These are phyloP conservation scores for Colletotrichum sojae DNA, from an alignment of 2,329 filamentous ascomycete genomes.

Conservation along the genomic window DNA sequence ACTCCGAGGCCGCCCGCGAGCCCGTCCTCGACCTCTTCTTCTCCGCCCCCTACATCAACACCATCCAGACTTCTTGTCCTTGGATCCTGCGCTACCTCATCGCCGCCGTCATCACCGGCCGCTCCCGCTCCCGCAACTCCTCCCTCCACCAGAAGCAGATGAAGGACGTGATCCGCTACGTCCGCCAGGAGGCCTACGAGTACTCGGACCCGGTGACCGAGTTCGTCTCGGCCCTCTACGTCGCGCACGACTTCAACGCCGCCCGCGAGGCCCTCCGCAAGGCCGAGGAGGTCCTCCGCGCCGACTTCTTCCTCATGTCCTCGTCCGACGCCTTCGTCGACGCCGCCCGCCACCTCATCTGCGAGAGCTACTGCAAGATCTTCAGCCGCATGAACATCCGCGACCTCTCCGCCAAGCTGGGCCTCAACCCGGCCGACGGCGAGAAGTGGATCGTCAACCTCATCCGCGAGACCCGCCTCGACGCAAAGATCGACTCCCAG, in stretches of 20 bases:
- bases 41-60: constrained; percentile 98
- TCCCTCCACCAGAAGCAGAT: constrained; percentile 96
- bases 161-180: constrained; percentile 95
- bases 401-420: constrained; percentile 92
- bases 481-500: constrained; percentile 99
- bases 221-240: constrained; percentile 95
- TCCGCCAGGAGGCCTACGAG: constrained; percentile 97
- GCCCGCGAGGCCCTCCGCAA: constrained; percentile 88
- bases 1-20: constrained; percentile 93
- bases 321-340: constrained; percentile 93
- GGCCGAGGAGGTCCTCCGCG: constrained; percentile 91
- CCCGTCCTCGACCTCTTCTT: constrained; percentile 96
- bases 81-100: constrained; percentile 97
- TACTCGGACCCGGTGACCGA: constrained; percentile 96
- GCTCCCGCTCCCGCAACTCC: constrained; percentile 84
- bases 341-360: constrained; percentile 94
- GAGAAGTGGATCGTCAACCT: constrained; percentile 99
- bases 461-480: constrained; percentile 95
- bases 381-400: constrained; percentile 98
- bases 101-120: constrained; percentile 95
- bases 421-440: constrained; percentile 92
- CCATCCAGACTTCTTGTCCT: constrained; percentile 96
- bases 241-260: constrained; percentile 91
- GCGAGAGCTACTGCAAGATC: constrained; percentile 99
- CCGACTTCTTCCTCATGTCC: constrained; percentile 94